A percentile compares a stretch with the other conserved stretches of the same genome.
Evolutionary conservation across 371 early-diverging fungal species (phyloP).

Genomic region (Batkoa obscura): DNA sequence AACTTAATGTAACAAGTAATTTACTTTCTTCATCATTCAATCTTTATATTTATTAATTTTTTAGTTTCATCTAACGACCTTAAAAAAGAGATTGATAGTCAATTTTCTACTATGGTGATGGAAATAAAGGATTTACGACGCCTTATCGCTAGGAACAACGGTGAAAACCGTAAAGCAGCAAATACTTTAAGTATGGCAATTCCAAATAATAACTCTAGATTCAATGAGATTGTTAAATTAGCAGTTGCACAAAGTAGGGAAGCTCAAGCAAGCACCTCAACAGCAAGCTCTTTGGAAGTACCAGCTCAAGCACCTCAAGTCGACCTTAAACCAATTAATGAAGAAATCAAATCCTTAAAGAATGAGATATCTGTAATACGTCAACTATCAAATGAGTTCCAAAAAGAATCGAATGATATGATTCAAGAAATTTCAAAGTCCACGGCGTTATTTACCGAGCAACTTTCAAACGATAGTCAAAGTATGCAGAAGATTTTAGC

Average conservation of each 20-base stretch:
- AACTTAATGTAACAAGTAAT: constrained; percentile 41
- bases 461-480: constrained; percentile 8
- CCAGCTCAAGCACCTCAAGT: not conserved
- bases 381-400: constrained; percentile 12
- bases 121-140: constrained; percentile 19
- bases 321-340: not conserved
- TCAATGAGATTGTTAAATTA: not conserved
- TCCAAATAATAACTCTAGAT: not conserved
- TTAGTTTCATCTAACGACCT: constrained; percentile 8
- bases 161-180: constrained; percentile 12
- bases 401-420: constrained; percentile 17
- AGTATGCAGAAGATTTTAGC: constrained; percentile 24
- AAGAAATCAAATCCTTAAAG: not conserved
- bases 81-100: constrained; percentile 13
- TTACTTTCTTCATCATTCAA: not conserved
- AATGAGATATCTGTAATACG: not conserved
- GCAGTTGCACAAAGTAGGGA: not conserved
- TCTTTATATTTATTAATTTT: not conserved
- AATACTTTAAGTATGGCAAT: constrained; percentile 1
- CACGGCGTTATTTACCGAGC: constrained; percentile 16
- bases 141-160: constrained; percentile 11
- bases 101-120: constrained; percentile 16
- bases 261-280: constrained; percentile 1
- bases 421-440: constrained; percentile 14
- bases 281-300: not conserved